Conservation (phyloP, 2,329 filamentous ascomycete genomes). For the Xylariaceae sp. region DNA sequence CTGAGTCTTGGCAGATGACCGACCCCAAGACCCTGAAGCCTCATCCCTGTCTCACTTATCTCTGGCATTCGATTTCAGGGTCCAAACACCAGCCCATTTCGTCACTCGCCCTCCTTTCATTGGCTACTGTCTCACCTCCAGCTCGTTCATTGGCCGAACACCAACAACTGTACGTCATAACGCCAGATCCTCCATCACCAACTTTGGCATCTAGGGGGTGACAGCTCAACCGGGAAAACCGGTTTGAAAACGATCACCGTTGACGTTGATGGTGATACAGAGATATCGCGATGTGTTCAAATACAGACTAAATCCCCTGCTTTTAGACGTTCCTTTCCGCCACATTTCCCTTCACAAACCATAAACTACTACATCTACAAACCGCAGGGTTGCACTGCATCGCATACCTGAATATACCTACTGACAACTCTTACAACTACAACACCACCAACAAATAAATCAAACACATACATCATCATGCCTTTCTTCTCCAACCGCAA, state of each 20-base stretch:
- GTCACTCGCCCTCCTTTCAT: constrained; percentile 22
- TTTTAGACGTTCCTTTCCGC: neutral
- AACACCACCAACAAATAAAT: neutral
- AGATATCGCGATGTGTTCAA: constrained; percentile 19
- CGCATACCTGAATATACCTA: neutral
- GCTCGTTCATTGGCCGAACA: constrained; percentile 19
- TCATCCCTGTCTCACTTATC: neutral
- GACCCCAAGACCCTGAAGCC: neutral
- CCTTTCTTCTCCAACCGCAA: constrained; percentile 33
- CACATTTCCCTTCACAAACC: neutral
- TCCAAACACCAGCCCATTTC: constrained; percentile 17
- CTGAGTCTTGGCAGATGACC: no score
- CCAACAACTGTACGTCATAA: constrained; percentile 27
- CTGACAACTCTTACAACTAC: neutral
- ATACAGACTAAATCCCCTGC: constrained; percentile 15
- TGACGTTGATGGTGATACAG: constrained; percentile 11
- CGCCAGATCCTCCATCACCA: constrained; percentile 18
- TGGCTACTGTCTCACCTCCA: constrained; percentile 12
- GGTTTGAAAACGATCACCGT: constrained; percentile 19
- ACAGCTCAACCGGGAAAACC: constrained; percentile 15
- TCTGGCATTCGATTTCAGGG: neutral
- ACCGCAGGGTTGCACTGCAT: neutral
- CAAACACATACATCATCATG: constrained; percentile 21
- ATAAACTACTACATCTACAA: neutral
- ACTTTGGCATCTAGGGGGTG: neutral